These are phyloP conservation scores for Apiotrichum montevideense DNA, from an alignment of 1,284 basidiomycete genomes.

Conservation along the genomic window DNA sequence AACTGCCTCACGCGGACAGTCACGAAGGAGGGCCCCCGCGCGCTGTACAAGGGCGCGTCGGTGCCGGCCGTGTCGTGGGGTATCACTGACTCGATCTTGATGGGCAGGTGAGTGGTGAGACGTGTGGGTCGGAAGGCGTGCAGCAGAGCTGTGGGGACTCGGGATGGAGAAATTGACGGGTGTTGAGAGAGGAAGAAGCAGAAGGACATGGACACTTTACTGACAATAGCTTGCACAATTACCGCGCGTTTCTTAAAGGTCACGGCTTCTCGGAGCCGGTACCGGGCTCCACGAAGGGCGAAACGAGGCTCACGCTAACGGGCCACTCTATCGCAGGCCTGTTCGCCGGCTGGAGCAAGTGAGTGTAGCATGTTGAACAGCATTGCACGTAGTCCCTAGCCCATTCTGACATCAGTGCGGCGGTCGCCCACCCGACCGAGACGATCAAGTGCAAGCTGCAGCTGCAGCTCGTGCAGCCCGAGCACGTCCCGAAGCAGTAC, in stretches of 20 bases:
- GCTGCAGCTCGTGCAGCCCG: constrained; percentile 37
- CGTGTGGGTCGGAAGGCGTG: too few species aligned
- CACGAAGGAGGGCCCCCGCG: constrained; percentile 32
- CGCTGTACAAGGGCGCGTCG: constrained; percentile 47
- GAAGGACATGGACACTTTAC: not conserved
- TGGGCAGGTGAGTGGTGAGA: constrained; percentile 41
- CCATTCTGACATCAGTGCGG: constrained; percentile 21
- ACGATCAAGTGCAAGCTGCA: constrained; percentile 48
- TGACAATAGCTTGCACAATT: constrained; percentile 42
- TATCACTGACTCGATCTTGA: constrained; percentile 46
- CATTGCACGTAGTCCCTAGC: not conserved
- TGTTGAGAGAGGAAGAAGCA: too few species aligned
- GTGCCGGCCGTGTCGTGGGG: constrained; percentile 47
- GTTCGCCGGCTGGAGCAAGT: constrained; percentile 48
- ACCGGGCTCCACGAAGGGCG: constrained; percentile 13
- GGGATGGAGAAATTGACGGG: too few species aligned
- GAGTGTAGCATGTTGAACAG: constrained; percentile 9
- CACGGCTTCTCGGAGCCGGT: constrained; percentile 38
- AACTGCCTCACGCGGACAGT: constrained; percentile 30
- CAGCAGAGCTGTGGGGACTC: too few species aligned
- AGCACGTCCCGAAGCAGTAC: constrained; percentile 31
- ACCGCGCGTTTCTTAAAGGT: constrained; percentile 34
- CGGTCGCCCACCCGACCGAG: constrained; percentile 47
- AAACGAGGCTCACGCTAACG: constrained; percentile 24
- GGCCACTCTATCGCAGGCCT: constrained; percentile 44